Conservation (phyloP, 768 basidiomycete species). For the Mrakia blollopis region DNA sequence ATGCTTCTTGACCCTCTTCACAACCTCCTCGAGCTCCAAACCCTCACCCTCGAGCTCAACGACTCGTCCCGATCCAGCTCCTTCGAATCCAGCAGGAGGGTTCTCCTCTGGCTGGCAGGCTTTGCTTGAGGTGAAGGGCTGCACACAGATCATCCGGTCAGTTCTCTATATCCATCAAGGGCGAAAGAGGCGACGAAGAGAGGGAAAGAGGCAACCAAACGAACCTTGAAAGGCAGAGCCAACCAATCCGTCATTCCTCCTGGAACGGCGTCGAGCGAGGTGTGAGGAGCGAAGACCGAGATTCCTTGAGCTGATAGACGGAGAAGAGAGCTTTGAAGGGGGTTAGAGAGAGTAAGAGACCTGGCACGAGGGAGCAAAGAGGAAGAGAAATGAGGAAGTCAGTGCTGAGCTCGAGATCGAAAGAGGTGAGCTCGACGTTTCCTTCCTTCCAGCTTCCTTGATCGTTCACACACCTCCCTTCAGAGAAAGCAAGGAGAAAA, state of each 20-base stretch:
- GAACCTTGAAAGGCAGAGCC: conserved; percentile 22
- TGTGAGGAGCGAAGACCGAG: conserved; percentile 82
- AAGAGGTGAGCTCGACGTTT: conserved; percentile 3
- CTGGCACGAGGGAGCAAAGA: background rate
- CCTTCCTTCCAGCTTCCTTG: background rate
- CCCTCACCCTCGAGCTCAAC: conserved; percentile 57
- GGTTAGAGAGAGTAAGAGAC: conserved; percentile 68
- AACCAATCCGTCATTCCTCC: conserved; percentile 82
- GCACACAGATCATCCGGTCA: background rate
- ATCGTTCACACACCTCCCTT: background rate
- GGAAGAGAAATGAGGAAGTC: too few relatives aligned
- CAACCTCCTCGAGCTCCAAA: conserved; percentile 58
- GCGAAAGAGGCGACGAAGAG: too few relatives aligned
- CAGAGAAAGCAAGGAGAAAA: background rate
- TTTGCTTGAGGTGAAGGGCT: conserved; percentile 10
- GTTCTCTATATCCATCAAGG: too few relatives aligned
- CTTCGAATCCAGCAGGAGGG: conserved; percentile 38
- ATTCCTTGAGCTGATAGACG: conserved; percentile 75
- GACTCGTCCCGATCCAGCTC: conserved; percentile 60
- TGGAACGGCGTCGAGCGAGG: conserved; percentile 73
- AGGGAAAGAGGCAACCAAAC: background rate
- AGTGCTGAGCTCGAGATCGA: too few relatives aligned
- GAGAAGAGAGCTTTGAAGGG: conserved; percentile 74
- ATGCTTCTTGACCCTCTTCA: conserved; percentile 63
- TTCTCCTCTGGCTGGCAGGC: conserved; percentile 22